phyloP scores from a whole-genome alignment of 352 stramenopile species.

The Pythium sp. region DNA sequence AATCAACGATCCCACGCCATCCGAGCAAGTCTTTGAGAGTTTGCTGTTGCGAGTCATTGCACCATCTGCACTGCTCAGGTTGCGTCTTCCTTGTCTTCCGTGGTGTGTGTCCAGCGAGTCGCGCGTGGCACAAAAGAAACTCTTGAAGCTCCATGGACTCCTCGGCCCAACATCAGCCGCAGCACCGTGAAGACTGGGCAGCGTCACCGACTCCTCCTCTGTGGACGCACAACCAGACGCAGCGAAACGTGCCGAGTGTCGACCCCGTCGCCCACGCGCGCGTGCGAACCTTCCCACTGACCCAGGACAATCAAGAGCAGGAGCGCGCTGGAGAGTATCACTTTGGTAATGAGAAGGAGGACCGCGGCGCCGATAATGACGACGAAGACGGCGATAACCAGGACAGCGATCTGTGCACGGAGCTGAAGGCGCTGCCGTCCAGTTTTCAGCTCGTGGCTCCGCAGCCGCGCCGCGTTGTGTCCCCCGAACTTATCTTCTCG shows the following conservation, averaged over 20 bases:
- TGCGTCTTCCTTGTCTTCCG: neutral
- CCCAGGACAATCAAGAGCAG: neutral
- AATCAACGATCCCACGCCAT: no score
- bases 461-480: slow-evolving; percentile 21
- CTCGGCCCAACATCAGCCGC: neutral
- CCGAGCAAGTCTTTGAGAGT: no score
- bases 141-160: neutral
- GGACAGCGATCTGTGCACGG: neutral
- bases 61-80: neutral
- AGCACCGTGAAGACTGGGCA: slow-evolving; percentile 2
- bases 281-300: slow-evolving; percentile 3
- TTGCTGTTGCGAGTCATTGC: neutral
- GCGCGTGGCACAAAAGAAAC: no score
- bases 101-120: neutral
- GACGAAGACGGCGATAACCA: neutral
- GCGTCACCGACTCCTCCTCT: neutral
- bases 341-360: neutral
- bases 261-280: slow-evolving; percentile 2
- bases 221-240: neutral
- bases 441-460: slow-evolving; percentile 11
- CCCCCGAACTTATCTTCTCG: slow-evolving; percentile 25
- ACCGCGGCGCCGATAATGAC: neutral
- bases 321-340: neutral
- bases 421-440: neutral
- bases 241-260: neutral